phyloP scores from a whole-genome alignment of 2,329 filamentous ascomycete species.

The Ascochyta clinopodiicola region DNA sequence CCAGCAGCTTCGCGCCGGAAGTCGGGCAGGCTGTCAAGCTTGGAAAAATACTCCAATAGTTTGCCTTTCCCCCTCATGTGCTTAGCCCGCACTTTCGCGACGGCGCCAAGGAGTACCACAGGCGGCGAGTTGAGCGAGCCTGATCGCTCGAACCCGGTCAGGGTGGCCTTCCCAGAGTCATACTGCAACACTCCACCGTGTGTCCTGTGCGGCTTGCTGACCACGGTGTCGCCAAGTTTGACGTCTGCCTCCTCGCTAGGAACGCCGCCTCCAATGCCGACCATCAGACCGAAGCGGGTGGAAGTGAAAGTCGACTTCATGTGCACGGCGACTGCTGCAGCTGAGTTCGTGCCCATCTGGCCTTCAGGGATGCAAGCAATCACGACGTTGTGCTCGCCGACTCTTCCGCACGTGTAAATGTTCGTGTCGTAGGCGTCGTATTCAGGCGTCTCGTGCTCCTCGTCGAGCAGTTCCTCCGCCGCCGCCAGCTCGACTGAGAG shows the following conservation, averaged over 20 bases:
- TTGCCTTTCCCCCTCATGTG: too few species aligned
- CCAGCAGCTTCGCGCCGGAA: too few species aligned
- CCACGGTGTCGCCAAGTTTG: constrained; percentile 4
- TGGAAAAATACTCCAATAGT: too few species aligned
- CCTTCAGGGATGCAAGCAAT: constrained; percentile 6
- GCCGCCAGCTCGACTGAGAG: constrained; percentile 22
- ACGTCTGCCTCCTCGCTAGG: constrained; percentile 6
- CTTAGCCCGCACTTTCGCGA: not conserved
- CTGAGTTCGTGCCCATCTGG: constrained; percentile 38
- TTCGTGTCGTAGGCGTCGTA: not conserved
- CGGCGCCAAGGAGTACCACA: not conserved
- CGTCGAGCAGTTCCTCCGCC: constrained; percentile 10
- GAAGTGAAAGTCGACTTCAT: constrained; percentile 37
- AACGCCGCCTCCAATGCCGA: constrained; percentile 11
- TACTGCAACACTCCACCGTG: constrained; percentile 16
- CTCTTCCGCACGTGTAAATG: not conserved
- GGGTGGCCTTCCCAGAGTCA: constrained; percentile 5
- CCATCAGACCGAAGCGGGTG: constrained; percentile 25
- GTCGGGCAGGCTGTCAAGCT: too few species aligned
- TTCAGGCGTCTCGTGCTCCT: not conserved
- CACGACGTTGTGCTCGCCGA: constrained; percentile 6
- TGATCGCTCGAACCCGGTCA: not conserved
- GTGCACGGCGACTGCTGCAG: constrained; percentile 37
- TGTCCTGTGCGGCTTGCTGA: constrained; percentile 3
- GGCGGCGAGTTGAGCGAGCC: not conserved